Evolutionary conservation across 345 rosid genomes (phyloP), one percentile per base, ranked within the genome.

Genomic region (Hypericum perforatum): DNA sequence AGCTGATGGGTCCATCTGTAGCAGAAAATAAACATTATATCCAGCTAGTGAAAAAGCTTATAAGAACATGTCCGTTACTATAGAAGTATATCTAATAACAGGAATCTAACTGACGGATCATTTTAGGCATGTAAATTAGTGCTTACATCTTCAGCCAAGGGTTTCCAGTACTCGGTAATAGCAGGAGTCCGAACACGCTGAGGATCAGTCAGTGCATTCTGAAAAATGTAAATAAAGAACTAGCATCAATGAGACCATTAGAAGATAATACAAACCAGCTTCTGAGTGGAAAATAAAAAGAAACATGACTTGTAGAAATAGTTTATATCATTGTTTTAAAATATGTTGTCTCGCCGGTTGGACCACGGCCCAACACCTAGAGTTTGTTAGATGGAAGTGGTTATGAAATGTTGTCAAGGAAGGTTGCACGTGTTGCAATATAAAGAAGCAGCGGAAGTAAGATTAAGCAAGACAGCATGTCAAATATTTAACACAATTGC

Each of bases 111-210:
- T 42, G n/a, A 11, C 16, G 5, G 13, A 39, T 65, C 16, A 15
- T 49, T 39, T 43, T 62, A 41, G 39, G 57, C 5, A 46, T 9
- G 54, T 16, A 54, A 46, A 16, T 6, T n/a, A 15, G 46, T 47
- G 58, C 94, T 81, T 74, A 92, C 97, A 80, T 88, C 97, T 52
- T 88, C 98, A 8, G 94, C 95, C 76, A 92, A 71, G 54, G 95
- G 84, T 68, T 85, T 92, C 98, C 98, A 88, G 70, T 92, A 92
- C 53, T 88, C 95, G 47, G 84, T 65, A 66, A 92, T 82, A 53
- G 78, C 60, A 53, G 97, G 98, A 64, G 87, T 85, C 63, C 85
- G 80, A 48, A 92, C 95, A 43, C 98, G 95, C 62, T 71, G 85
- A 59, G 98, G 72, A 71, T 92, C 91, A 47, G 82, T 85, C 73